Percentiles rank a stretch among this genome's conserved stretches.
Evolutionary conservation across 2,329 filamentous ascomycete genomes (phyloP).

Genomic region (Ceratocystis alfenasii): DNA sequence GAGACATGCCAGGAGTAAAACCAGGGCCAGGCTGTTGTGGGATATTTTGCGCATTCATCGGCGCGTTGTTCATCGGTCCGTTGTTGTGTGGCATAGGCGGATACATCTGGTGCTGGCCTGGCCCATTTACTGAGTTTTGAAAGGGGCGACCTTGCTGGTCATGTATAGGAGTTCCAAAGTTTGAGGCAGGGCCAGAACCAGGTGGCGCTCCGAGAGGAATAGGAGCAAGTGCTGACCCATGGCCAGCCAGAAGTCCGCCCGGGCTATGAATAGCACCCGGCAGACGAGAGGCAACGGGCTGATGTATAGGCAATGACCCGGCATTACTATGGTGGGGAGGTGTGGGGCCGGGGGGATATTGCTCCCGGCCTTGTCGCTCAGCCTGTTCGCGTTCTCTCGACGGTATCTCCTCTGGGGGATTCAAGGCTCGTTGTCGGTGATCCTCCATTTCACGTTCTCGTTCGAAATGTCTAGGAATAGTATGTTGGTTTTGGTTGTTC

Average conservation of each 20-base stretch:
- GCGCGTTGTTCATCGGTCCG: constrained; percentile 39
- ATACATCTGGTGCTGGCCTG: constrained; percentile 45
- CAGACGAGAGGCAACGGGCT: constrained; percentile 76
- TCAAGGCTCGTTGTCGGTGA: constrained; percentile 36
- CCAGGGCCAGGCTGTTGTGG: constrained; percentile 31
- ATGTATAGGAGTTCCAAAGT: constrained; percentile 45
- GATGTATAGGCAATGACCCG: constrained; percentile 81
- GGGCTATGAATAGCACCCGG: constrained; percentile 80
- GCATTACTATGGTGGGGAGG: constrained; percentile 79
- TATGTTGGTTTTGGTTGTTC: constrained; percentile 38
- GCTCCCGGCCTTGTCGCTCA: constrained; percentile 52
- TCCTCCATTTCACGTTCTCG: constrained; percentile 40
- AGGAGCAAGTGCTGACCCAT: constrained; percentile 47
- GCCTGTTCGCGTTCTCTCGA: constrained; percentile 36
- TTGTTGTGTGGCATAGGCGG: constrained; percentile 41
- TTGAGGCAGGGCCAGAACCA: constrained; percentile 33
- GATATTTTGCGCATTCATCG: constrained; percentile 44
- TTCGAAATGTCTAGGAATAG: constrained; percentile 34
- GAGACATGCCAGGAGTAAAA: constrained; percentile 12
- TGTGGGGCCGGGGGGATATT: constrained; percentile 55
- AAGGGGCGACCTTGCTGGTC: constrained; percentile 40
- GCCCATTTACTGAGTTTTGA: constrained; percentile 39
- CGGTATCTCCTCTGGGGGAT: constrained; percentile 39
- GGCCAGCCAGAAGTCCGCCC: constrained; percentile 70
- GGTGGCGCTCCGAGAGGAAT: constrained; percentile 43